These are phyloP conservation scores for Botrytis paeoniae DNA, from an alignment of 2,329 filamentous ascomycete species.

Conservation along the genomic window DNA sequence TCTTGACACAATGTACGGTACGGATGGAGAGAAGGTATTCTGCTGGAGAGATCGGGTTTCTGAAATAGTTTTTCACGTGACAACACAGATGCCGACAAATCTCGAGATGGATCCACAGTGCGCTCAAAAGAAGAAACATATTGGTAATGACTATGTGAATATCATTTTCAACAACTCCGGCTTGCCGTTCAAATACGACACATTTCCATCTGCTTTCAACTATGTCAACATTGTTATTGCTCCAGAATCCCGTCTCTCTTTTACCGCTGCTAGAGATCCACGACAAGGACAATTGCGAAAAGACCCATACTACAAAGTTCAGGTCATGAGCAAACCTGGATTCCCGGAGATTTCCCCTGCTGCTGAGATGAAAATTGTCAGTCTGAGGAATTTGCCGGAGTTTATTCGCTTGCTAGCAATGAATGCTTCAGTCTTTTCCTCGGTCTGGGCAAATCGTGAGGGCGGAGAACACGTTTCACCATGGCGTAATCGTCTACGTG, in stretches of 20 bases:
- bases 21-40: conserved; percentile 83
- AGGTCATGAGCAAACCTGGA: conserved; percentile 81
- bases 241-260: conserved; percentile 76
- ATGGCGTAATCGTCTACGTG: conserved; percentile 82
- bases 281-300: conserved; percentile 40
- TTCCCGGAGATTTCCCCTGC: conserved; percentile 92
- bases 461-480: conserved; percentile 82
- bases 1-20: conserved; percentile 71
- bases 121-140: conserved; percentile 86
- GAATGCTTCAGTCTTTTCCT: conserved; percentile 89
- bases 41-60: conserved; percentile 94
- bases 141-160: conserved; percentile 97
- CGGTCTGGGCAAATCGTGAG: conserved; percentile 78
- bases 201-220: conserved; percentile 92
- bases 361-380: conserved; percentile 84
- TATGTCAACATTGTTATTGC: conserved; percentile 96
- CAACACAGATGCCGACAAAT: conserved; percentile 95
- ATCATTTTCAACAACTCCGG: conserved; percentile 98
- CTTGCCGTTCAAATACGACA: conserved; percentile 82
- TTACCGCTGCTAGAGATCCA: conserved; percentile 59
- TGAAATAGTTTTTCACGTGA: conserved; percentile 93
- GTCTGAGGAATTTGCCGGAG: conserved; percentile 73
- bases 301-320: conserved; percentile 75
- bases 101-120: conserved; percentile 71
- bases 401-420: conserved; percentile 87